These are phyloP conservation scores for Spinellus fusiger DNA, from an alignment of 192 early-diverging fungal species.

Conservation along the genomic window DNA sequence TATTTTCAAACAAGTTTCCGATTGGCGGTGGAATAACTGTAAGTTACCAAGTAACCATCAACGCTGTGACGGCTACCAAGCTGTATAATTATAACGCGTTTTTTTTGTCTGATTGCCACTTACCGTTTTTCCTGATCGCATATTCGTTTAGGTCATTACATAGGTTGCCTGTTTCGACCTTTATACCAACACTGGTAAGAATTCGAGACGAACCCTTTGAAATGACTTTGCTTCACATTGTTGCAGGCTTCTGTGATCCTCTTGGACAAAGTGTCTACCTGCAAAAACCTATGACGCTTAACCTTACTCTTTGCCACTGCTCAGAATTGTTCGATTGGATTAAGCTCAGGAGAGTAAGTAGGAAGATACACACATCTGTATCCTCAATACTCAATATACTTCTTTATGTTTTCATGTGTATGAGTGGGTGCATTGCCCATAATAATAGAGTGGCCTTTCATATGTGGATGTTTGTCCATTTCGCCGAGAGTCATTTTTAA, in stretches of 20 bases:
- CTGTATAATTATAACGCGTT: neutral
- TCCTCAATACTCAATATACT: neutral
- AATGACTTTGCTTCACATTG: constrained; percentile 8
- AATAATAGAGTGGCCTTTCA: no score
- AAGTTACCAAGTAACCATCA: no score
- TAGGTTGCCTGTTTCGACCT: constrained; percentile 5
- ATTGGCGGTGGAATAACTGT: no score
- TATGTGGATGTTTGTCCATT: neutral
- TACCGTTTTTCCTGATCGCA: constrained; percentile 1
- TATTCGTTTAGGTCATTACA: constrained; percentile 11
- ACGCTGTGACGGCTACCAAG: neutral
- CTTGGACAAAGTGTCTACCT: constrained; percentile 11
- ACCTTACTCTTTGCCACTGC: constrained; percentile 10
- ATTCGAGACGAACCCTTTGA: constrained; percentile 11
- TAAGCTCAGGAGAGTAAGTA: constrained; percentile 19
- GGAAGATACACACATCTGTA: constrained; percentile 22
- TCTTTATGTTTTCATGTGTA: neutral
- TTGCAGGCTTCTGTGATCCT: constrained; percentile 10
- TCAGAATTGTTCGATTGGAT: constrained; percentile 18
- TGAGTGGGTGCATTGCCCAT: no score
- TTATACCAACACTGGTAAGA: constrained; percentile 7
- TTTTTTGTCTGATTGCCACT: constrained; percentile 5
- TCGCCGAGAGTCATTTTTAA: neutral
- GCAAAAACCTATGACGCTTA: constrained; percentile 13
- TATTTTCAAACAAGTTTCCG: no score